These are phyloP conservation scores for Penicillium expansum DNA, from an alignment of 2,329 filamentous ascomycete species.

Conservation along the genomic window DNA sequence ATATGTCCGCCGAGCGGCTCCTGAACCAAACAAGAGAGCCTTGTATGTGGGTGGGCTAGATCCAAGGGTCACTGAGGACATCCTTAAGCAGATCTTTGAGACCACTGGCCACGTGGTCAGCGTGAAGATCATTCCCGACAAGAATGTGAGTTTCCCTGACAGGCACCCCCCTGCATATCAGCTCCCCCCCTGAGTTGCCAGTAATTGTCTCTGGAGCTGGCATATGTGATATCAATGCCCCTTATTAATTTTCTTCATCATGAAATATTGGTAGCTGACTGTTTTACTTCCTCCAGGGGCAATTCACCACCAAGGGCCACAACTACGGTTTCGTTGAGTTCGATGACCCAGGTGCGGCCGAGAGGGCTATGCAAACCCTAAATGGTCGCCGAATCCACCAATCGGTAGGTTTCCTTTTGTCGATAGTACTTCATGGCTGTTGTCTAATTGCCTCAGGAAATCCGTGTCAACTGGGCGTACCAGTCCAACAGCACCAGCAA, in stretches of 20 bases:
- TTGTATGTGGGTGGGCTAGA: conserved; percentile 95
- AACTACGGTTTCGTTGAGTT: conserved; percentile 99
- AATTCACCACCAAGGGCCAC: conserved; percentile 80
- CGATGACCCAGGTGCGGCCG: conserved; percentile 92
- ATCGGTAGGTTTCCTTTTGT: conserved; percentile 55
- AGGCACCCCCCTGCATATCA: conserved; percentile 7
- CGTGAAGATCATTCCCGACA: conserved; percentile 99
- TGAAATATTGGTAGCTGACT: neutral
- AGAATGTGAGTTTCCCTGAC: conserved; percentile 71
- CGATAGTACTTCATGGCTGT: neutral
- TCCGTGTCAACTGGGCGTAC: conserved; percentile 99
- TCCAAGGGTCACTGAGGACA: conserved; percentile 91
- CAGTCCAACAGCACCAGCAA: conserved; percentile 93
- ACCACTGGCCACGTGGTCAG: conserved; percentile 97
- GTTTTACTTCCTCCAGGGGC: conserved; percentile 5
- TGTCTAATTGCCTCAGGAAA: conserved; percentile 63
- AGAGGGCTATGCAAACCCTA: conserved; percentile 94
- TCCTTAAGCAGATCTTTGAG: conserved; percentile 96
- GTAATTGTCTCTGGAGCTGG: neutral
- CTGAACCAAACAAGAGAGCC: conserved; percentile 97
- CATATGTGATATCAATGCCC: neutral
- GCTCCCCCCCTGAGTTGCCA: neutral
- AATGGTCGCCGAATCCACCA: conserved; percentile 96
- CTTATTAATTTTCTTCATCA: no score
- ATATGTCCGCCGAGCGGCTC: conserved; percentile 83